A percentile compares a stretch with the other conserved stretches of the same genome.
phyloP scores from a whole-genome alignment of 2,329 filamentous ascomycete genomes.

The Aspergillus intermedius region DNA sequence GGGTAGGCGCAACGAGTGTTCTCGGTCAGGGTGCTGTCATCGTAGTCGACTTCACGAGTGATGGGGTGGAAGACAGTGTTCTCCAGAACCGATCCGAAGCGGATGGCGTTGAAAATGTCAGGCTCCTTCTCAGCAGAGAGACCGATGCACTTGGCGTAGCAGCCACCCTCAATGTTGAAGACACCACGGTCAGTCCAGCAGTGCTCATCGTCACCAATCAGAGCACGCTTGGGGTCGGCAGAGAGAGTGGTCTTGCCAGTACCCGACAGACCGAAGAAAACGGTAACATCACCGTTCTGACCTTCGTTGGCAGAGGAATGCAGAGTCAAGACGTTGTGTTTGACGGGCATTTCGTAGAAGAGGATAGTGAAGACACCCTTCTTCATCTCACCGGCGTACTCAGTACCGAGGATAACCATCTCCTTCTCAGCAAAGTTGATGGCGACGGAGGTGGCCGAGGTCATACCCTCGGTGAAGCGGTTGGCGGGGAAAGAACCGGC shows the following conservation, averaged over 20 bases:
- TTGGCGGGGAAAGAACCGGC: slow-evolving; percentile 97
- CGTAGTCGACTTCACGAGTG: slow-evolving; percentile 88
- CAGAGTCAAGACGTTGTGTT: slow-evolving; percentile 97
- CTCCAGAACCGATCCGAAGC: slow-evolving; percentile 93
- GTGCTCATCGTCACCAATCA: slow-evolving; percentile 99
- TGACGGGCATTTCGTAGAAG: slow-evolving; percentile 99
- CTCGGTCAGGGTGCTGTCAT: slow-evolving; percentile 89
- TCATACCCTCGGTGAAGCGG: slow-evolving; percentile 97
- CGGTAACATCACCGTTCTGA: slow-evolving; percentile 85
- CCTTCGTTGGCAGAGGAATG: slow-evolving; percentile 99
- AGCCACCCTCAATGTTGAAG: slow-evolving; percentile 99
- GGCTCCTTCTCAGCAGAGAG: slow-evolving; percentile 98
- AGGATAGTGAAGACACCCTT: slow-evolving; percentile 98
- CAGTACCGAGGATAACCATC: slow-evolving; percentile 99
- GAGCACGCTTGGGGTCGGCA: slow-evolving; percentile 87
- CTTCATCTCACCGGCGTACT: slow-evolving; percentile 98
- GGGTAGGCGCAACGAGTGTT: slow-evolving; percentile 98
- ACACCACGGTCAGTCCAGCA: slow-evolving; percentile 96
- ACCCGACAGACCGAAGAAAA: slow-evolving; percentile 98
- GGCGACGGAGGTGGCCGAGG: slow-evolving; percentile 91
- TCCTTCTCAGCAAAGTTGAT: slow-evolving; percentile 99
- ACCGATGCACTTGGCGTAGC: slow-evolving; percentile 98
- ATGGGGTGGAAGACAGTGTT: slow-evolving; percentile 96
- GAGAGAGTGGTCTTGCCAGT: slow-evolving; percentile 98
- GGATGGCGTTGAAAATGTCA: slow-evolving; percentile 93